A percentile compares a stretch with the other conserved stretches of the same genome.
These are phyloP conservation scores for Paramyrothecium roridum DNA, from an alignment of 2,329 filamentous ascomycete genomes.

Conservation along the genomic window DNA sequence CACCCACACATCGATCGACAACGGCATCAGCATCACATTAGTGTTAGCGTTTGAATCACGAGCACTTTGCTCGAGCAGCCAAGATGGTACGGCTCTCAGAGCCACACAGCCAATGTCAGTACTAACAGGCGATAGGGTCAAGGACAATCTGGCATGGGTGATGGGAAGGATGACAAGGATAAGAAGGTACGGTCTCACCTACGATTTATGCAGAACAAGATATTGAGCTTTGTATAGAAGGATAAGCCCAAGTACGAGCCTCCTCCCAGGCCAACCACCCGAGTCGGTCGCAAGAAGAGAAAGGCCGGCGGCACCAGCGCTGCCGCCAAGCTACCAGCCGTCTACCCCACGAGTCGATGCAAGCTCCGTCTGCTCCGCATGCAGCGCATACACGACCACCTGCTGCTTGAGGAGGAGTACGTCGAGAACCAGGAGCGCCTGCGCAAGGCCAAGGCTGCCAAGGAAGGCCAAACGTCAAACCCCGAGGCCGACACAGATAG, in stretches of 20 bases:
- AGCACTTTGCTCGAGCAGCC: conserved; percentile 22
- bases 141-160: conserved; percentile 82
- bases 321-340: conserved; percentile 87
- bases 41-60: background rate
- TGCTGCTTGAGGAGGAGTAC: conserved; percentile 95
- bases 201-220: background rate
- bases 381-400: conserved; percentile 97
- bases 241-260: conserved; percentile 99
- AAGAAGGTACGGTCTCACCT: conserved; percentile 69
- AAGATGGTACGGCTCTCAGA: conserved; percentile 28
- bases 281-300: conserved; percentile 98
- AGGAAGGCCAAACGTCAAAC: conserved; percentile 65
- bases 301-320: conserved; percentile 91
- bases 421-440: conserved; percentile 98
- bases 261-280: conserved; percentile 91
- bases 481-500: conserved; percentile 73
- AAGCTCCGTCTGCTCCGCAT: conserved; percentile 95
- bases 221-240: conserved; percentile 60
- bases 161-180: conserved; percentile 81
- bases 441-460: conserved; percentile 83
- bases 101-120: conserved; percentile 12
- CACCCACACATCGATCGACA: conserved; percentile 6
- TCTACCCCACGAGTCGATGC: conserved; percentile 95
- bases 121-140: conserved; percentile 56
- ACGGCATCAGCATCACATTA: background rate